Conservation (phyloP, 306 rosid genomes). For the Inga leiocalycina region DNA sequence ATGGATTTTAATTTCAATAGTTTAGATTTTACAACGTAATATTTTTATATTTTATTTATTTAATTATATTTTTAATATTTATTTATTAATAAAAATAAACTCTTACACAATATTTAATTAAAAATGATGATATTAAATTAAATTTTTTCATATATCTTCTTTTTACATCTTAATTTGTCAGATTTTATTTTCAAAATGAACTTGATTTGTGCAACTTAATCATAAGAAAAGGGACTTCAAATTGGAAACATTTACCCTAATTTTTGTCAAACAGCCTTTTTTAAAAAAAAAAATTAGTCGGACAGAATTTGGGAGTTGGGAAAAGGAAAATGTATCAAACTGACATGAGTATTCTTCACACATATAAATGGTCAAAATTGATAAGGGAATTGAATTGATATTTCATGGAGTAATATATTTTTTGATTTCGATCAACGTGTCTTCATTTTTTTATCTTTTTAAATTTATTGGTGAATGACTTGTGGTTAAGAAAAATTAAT, state of each 20-base stretch:
- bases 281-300: neutral
- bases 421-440: neutral
- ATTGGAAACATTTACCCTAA: neutral
- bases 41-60: no score
- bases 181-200: neutral
- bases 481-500: neutral
- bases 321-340: neutral
- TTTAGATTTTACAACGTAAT: no score
- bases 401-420: no score
- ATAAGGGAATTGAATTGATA: neutral
- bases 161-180: no score
- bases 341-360: neutral
- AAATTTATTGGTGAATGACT: neutral
- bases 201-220: neutral
- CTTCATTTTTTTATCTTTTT: neutral
- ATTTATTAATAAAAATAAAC: no score
- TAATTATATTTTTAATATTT: no score
- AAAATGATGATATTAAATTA: no score
- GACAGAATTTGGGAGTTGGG: neutral
- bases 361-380: neutral
- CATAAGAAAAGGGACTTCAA: neutral
- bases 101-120: no score
- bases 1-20: no score
- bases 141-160: no score
- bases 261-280: neutral